Base-by-base conservation (phyloP, 2,329 filamentous ascomycete genomes). In the Bipolaris oryzae region DNA sequence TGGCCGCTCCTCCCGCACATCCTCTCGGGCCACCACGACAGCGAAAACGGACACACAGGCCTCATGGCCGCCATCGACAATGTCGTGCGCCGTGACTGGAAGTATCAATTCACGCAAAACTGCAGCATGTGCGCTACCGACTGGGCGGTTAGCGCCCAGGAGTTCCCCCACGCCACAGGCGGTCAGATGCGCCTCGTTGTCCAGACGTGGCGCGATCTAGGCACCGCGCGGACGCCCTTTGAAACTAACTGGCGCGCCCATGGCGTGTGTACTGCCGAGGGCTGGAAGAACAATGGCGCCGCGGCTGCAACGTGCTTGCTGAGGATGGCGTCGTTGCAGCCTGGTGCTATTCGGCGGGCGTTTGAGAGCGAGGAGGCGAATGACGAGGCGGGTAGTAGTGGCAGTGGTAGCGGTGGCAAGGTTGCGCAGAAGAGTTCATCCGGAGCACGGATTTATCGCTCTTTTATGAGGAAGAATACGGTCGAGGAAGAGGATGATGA, bases 101-200 rank as follows among this genome's bases (percentile, higher is more conserved):
- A 53, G 9, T 63, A 66, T 21, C 58, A 46, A 0, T 58, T 55
- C 16, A 56, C 62, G 1, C 64, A 69, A 20, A 48, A 54, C n/a
- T 74, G 72, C 49, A 35, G 34, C 1, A 50, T 57, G 3, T 74
- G 72, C 31, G 57, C 57, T n/a, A 70, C 69, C 0, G 71, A 74
- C 16, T 74, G 67, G 62, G 46, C n/a, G 3, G 55, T 74, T 5
- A 43, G 28, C 10, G 1, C 31, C 9, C 13, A 53, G 50, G 42
- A 53, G 2, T 48, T 63, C 37, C 33, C 20, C 20, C 58, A 57
- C n/a, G 53, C 34, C 18, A 57, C 41, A 6, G 62, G 62, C 20
- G 56, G 57, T 9, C 58, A 66, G 42, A 53, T 60, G 1, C 20
- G 60, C 7, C 16, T 74, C 7, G 42, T 47, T 2, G 54, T 74